phyloP scores from a whole-genome alignment of 73 alveolate species.

The Paramecium primaurelia region DNA sequence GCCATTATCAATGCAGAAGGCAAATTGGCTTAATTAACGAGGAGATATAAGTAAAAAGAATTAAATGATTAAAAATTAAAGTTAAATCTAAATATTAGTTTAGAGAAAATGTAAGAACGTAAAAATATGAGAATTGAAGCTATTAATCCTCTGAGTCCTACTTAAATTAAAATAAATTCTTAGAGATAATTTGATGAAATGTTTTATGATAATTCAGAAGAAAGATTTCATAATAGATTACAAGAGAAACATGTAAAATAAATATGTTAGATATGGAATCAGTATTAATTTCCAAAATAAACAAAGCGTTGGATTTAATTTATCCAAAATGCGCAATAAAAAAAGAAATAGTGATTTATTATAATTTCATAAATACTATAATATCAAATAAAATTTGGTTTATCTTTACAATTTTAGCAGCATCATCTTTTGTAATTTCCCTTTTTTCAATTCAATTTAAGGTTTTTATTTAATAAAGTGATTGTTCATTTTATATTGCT shows the following conservation, averaged over 20 bases:
- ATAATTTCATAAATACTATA: background rate
- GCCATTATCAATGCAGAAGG: conserved; percentile 31
- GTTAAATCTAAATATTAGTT: background rate
- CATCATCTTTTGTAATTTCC: background rate
- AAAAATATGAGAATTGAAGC: background rate
- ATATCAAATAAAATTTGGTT: background rate
- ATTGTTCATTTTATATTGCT: conserved; percentile 21
- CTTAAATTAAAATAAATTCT: background rate
- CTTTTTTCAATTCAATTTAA: conserved; percentile 11
- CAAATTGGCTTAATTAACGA: background rate
- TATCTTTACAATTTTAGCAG: background rate
- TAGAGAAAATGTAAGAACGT: background rate
- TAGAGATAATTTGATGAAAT: background rate
- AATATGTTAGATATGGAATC: background rate
- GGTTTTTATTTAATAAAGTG: background rate
- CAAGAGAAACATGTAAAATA: conserved; percentile 19
- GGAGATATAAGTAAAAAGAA: conserved; percentile 31
- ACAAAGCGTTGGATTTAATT: background rate
- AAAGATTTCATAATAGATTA: background rate
- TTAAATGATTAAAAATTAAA: background rate
- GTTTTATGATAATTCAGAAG: background rate
- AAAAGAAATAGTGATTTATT: background rate
- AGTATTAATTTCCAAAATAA: background rate
- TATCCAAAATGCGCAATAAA: background rate
- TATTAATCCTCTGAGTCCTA: conserved; percentile 21